Percentiles rank a stretch among this genome's conserved stretches.
Evolutionary conservation across 495 filamentous ascomycete species (phyloP).

Genomic region (Neurospora sp.): DNA sequence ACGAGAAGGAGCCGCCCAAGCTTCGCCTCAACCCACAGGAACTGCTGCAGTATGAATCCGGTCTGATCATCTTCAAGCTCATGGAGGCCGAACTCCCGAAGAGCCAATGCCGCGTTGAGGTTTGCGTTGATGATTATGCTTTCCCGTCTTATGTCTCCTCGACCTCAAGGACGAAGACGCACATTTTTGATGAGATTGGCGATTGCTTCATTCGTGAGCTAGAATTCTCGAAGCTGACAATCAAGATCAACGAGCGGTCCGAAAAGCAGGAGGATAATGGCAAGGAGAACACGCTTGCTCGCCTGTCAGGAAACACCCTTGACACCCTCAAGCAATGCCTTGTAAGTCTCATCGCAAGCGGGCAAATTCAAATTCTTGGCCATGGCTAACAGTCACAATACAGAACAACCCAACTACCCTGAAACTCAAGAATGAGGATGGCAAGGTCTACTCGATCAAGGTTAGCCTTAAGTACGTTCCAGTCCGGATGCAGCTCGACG

Average conservation of each 20-base stretch:
- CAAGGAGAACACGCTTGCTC: constrained; percentile 65
- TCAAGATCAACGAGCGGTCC: constrained; percentile 66
- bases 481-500: constrained; percentile 85
- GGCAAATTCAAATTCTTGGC: background rate
- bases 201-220: constrained; percentile 95
- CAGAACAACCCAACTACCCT: constrained; percentile 84
- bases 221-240: constrained; percentile 85
- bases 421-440: constrained; percentile 61
- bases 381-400: constrained; percentile 5
- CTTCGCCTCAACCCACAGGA: constrained; percentile 69
- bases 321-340: constrained; percentile 79
- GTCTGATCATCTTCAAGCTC: constrained; percentile 88
- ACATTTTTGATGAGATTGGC: constrained; percentile 77
- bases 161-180: constrained; percentile 52
- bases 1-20: constrained; percentile 56
- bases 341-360: constrained; percentile 36
- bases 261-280: constrained; percentile 62
- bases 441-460: constrained; percentile 68
- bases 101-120: constrained; percentile 68
- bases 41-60: constrained; percentile 75
- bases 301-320: constrained; percentile 73
- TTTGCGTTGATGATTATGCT: constrained; percentile 87
- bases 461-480: constrained; percentile 92
- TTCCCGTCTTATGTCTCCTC: constrained; percentile 82
- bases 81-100: constrained; percentile 76